These are phyloP conservation scores for Arthrinium puccinioides DNA, from an alignment of 2,329 filamentous ascomycete species.

Conservation along the genomic window DNA sequence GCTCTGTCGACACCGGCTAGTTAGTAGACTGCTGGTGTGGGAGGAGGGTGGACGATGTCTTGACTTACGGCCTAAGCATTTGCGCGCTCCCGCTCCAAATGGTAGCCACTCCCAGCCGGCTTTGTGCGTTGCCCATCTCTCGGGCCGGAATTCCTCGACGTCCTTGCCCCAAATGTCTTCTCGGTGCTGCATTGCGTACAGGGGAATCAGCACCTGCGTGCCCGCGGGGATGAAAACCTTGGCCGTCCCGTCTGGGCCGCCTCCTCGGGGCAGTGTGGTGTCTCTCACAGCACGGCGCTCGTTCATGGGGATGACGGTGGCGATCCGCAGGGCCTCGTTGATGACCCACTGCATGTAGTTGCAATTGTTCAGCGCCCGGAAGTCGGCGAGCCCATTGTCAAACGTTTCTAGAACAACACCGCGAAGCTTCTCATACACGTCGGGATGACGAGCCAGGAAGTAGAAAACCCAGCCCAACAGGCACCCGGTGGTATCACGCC, in stretches of 20 bases:
- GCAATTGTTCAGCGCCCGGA: slow-evolving; percentile 11
- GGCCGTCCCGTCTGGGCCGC: slow-evolving; percentile 19
- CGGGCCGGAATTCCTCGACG: slow-evolving; percentile 23
- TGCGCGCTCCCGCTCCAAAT: slow-evolving; percentile 25
- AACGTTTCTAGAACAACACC: slow-evolving; percentile 6
- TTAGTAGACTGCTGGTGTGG: neutral
- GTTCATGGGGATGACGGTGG: slow-evolving; percentile 18
- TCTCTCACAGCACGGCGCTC: slow-evolving; percentile 16
- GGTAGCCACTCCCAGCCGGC: slow-evolving; percentile 22
- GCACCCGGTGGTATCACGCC: slow-evolving; percentile 46
- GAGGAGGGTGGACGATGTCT: neutral
- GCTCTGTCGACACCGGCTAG: slow-evolving; percentile 8
- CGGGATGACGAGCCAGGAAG: slow-evolving; percentile 12
- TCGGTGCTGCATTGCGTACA: slow-evolving; percentile 24
- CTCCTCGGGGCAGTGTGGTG: slow-evolving; percentile 22
- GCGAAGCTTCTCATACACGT: slow-evolving; percentile 9
- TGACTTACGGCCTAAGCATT: slow-evolving; percentile 25
- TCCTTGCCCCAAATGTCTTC: slow-evolving; percentile 25
- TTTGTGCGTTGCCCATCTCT: slow-evolving; percentile 21
- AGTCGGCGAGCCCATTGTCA: slow-evolving; percentile 9
- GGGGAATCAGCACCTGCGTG: slow-evolving; percentile 13
- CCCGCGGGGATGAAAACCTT: slow-evolving; percentile 20
- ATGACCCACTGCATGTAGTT: slow-evolving; percentile 16
- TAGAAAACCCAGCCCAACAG: slow-evolving; percentile 29
- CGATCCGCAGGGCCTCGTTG: slow-evolving; percentile 13